These are phyloP conservation scores for Inga laurina DNA, from an alignment of 306 rosid genomes.

Conservation along the genomic window DNA sequence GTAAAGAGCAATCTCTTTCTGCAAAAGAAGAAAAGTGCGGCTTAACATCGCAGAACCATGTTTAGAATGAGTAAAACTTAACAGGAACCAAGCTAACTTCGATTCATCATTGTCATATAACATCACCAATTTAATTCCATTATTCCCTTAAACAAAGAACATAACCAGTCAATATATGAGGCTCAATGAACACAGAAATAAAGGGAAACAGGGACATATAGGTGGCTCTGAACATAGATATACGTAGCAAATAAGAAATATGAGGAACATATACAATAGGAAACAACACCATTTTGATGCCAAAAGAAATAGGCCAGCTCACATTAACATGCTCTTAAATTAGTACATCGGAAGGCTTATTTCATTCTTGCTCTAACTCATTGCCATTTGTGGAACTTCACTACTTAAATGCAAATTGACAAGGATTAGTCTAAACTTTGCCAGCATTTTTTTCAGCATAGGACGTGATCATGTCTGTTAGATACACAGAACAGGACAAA, in stretches of 20 bases:
- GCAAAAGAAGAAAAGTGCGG: conserved; percentile 40
- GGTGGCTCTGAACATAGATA: conserved; percentile 9
- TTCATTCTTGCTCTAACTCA: conserved; percentile 16
- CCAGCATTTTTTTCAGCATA: conserved; percentile 9
- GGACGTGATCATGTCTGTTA: conserved; percentile 10
- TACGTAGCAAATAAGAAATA: not conserved
- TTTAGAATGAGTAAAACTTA: conserved; percentile 25
- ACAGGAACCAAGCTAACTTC: conserved; percentile 4
- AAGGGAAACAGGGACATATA: not conserved
- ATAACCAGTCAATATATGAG: conserved; percentile 16
- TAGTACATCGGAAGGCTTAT: conserved; percentile 7
- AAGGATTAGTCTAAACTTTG: conserved; percentile 9
- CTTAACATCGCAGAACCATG: conserved; percentile 25
- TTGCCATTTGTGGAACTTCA: conserved; percentile 17
- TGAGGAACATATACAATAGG: conserved; percentile 4
- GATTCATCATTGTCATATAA: not conserved
- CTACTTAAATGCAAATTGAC: not conserved
- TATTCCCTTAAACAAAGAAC: conserved; percentile 11
- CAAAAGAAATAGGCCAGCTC: not conserved
- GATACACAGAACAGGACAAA: not conserved
- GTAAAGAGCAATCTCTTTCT: conserved; percentile 97
- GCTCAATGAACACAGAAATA: not conserved
- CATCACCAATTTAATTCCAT: conserved; percentile 27
- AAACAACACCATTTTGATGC: not conserved
- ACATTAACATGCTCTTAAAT: not conserved